Evolutionary conservation across 2,329 filamentous ascomycete genomes (phyloP).

Genomic region (Sarocladiaceae sp.): DNA sequence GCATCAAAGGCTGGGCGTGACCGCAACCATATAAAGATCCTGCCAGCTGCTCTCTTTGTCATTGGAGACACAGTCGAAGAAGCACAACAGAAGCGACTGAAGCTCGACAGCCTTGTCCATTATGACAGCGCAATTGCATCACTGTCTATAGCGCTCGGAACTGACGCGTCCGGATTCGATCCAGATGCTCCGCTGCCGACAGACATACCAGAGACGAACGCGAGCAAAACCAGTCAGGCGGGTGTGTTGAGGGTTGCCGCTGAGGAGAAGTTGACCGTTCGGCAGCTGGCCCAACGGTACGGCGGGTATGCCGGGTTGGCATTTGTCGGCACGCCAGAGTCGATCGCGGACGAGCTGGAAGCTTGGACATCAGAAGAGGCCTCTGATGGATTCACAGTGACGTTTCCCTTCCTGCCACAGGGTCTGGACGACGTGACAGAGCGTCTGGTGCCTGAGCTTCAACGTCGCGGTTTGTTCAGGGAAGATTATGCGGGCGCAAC

Average conservation of each 20-base stretch:
- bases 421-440: slow-evolving; percentile 43
- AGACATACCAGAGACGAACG: slow-evolving; percentile 45
- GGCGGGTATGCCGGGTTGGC: slow-evolving; percentile 36
- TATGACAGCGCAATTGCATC: slow-evolving; percentile 49
- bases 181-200: slow-evolving; percentile 38
- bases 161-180: neutral
- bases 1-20: slow-evolving; percentile 32
- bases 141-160: slow-evolving; percentile 39
- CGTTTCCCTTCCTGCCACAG: slow-evolving; percentile 43
- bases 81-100: slow-evolving; percentile 39
- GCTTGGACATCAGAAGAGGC: slow-evolving; percentile 40
- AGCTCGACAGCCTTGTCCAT: slow-evolving; percentile 45
- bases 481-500: slow-evolving; percentile 46
- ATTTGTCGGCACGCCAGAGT: slow-evolving; percentile 43
- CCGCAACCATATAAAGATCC: slow-evolving; percentile 40
- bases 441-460: slow-evolving; percentile 40
- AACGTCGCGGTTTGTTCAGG: slow-evolving; percentile 43
- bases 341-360: slow-evolving; percentile 42
- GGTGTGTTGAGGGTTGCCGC: neutral
- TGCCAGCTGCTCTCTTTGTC: slow-evolving; percentile 44
- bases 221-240: neutral
- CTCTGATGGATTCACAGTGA: slow-evolving; percentile 45
- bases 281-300: slow-evolving; percentile 43
- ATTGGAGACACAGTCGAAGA: slow-evolving; percentile 43
- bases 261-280: slow-evolving; percentile 33